Evolutionary conservation across 495 filamentous ascomycete species (phyloP).

Genomic region (Halenospora varia): DNA sequence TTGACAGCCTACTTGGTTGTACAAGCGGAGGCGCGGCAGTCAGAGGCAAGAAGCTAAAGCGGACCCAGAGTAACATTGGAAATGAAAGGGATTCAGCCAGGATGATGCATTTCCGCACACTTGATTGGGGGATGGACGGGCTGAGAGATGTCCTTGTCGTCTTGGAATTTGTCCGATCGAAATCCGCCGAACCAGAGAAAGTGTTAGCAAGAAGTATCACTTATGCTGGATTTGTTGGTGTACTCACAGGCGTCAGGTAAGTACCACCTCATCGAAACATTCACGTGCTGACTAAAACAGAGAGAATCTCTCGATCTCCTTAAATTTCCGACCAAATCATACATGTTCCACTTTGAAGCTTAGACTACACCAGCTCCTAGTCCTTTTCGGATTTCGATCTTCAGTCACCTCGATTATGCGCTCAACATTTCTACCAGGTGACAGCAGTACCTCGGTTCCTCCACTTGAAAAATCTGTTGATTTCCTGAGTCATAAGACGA

Average conservation of each 20-base stretch:
- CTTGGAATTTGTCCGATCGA: constrained; percentile 48
- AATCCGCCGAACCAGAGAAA: constrained; percentile 26
- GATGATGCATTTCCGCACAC: constrained; percentile 60
- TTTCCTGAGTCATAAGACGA: constrained; percentile 31
- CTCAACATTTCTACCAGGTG: constrained; percentile 32
- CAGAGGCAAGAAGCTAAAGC: constrained; percentile 5
- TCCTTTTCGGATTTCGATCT: constrained; percentile 52
- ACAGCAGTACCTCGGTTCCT: constrained; percentile 3
- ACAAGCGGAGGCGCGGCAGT: constrained; percentile 51
- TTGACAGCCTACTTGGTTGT: constrained; percentile 64
- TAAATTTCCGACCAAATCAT: constrained; percentile 63
- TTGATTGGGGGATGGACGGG: constrained; percentile 65
- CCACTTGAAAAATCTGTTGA: constrained; percentile 28
- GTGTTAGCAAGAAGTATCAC: constrained; percentile 55
- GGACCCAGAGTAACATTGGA: constrained; percentile 21
- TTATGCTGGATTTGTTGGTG: constrained; percentile 61
- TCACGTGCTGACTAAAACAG: constrained; percentile 20
- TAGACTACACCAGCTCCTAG: constrained; percentile 43
- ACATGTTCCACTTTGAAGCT: constrained; percentile 29
- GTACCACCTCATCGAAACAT: constrained; percentile 2
- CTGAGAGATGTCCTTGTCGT: constrained; percentile 53
- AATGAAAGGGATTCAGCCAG: neutral
- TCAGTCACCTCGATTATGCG: constrained; percentile 54
- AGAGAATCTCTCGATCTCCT: constrained; percentile 48
- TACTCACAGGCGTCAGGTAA: constrained; percentile 54